Conservation (phyloP, 2,329 filamentous ascomycete species). For the Alternaria incomplexa region DNA sequence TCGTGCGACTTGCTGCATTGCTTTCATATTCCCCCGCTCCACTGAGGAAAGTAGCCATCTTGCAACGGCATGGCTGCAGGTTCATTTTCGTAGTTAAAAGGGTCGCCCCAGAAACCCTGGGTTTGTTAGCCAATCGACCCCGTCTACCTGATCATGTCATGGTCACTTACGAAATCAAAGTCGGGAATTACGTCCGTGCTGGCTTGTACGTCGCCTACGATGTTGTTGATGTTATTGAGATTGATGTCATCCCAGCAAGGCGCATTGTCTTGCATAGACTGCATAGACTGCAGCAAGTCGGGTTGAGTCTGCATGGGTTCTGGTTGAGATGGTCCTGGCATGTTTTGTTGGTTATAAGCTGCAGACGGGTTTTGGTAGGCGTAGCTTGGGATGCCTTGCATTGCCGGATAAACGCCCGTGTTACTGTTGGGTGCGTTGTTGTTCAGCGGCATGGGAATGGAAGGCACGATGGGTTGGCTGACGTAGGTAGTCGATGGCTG, state of each 20-base stretch:
- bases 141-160: neutral
- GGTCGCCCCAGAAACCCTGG: constrained; percentile 48
- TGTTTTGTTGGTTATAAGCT: constrained; percentile 6
- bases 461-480: constrained; percentile 9
- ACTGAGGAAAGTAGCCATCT: constrained; percentile 27
- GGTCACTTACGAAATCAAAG: constrained; percentile 45
- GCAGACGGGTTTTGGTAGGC: constrained; percentile 11
- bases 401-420: constrained; percentile 18
- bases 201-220: constrained; percentile 34
- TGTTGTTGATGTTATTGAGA: constrained; percentile 42
- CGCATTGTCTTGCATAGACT: constrained; percentile 17
- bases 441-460: constrained; percentile 10
- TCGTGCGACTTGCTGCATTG: neutral
- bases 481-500: constrained; percentile 24
- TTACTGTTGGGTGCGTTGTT: constrained; percentile 17
- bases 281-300: constrained; percentile 16
- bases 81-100: constrained; percentile 43
- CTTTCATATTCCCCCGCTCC: constrained; percentile 17
- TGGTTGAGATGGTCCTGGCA: constrained; percentile 6
- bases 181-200: constrained; percentile 39
- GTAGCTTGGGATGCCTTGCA: constrained; percentile 24
- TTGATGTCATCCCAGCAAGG: constrained; percentile 45
- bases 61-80: constrained; percentile 26
- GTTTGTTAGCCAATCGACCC: constrained; percentile 12
- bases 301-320: constrained; percentile 10